phyloP scores from a whole-genome alignment of 352 stramenopile species.

The Poterioochromonas sp. region DNA sequence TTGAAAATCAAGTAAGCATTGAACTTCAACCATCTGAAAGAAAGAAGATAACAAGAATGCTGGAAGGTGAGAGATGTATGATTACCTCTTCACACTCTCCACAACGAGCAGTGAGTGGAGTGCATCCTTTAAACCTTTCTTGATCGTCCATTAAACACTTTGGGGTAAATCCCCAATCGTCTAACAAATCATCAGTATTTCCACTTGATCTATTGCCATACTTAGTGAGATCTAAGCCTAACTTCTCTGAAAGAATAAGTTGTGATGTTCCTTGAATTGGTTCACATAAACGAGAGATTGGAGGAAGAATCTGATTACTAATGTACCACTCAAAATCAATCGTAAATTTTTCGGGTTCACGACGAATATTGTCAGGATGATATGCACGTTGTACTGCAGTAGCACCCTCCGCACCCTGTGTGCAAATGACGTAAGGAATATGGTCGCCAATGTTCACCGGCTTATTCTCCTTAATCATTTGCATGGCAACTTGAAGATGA shows the following conservation, averaged over 20 bases:
- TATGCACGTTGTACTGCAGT: conserved; percentile 55
- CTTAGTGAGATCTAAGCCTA: conserved; percentile 88
- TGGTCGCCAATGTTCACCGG: conserved; percentile 90
- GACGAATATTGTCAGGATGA: conserved; percentile 68
- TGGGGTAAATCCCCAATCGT: conserved; percentile 67
- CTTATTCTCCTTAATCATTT: conserved; percentile 83
- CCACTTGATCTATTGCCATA: conserved; percentile 60
- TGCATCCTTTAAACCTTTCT: conserved; percentile 74
- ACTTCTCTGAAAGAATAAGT: conserved; percentile 81
- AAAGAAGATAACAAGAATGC: too few relatives aligned
- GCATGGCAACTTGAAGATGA: conserved; percentile 94
- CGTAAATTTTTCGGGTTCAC: conserved; percentile 59
- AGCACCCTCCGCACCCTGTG: conserved; percentile 44
- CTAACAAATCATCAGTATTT: conserved; percentile 55
- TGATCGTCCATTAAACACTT: conserved; percentile 70
- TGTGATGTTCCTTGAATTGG: conserved; percentile 94
- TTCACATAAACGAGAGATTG: conserved; percentile 92
- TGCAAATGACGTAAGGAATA: conserved; percentile 95
- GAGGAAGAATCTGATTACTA: conserved; percentile 87
- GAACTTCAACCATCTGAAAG: not conserved
- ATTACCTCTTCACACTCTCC: conserved; percentile 52
- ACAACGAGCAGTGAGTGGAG: conserved; percentile 55
- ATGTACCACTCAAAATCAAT: conserved; percentile 74
- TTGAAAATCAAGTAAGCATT: too few relatives aligned
- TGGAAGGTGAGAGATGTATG: too few relatives aligned